Conservation (phyloP, 2,329 filamentous ascomycete species). For the Pyrenophora teres region DNA sequence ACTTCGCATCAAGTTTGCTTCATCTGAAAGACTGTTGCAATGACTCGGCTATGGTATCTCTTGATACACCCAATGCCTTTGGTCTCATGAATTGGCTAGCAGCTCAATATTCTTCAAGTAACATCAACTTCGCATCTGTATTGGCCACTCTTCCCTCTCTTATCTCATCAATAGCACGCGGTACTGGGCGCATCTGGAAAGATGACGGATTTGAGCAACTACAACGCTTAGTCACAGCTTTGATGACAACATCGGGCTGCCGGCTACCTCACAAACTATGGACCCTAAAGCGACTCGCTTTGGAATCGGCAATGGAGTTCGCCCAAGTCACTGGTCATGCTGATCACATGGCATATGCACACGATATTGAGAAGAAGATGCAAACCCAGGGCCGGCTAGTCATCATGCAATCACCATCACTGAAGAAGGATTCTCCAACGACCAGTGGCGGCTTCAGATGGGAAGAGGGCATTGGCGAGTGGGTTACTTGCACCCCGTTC, state of each 20-base stretch:
- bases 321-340: constrained; percentile 36
- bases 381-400: constrained; percentile 32
- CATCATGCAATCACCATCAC: constrained; percentile 31
- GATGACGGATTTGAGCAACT: constrained; percentile 44
- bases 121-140: constrained; percentile 27
- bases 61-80: constrained; percentile 18
- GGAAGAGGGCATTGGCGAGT: constrained; percentile 54
- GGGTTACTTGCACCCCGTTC: constrained; percentile 51
- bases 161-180: constrained; percentile 40
- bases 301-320: constrained; percentile 46
- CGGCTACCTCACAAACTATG: constrained; percentile 39
- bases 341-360: constrained; percentile 36
- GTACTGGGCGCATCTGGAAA: constrained; percentile 42
- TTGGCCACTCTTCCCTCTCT: constrained; percentile 36
- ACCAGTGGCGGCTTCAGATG: constrained; percentile 45
- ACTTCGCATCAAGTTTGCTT: constrained; percentile 32
- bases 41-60: constrained; percentile 2
- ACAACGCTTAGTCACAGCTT: constrained; percentile 33
- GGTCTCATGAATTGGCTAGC: constrained; percentile 27
- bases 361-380: constrained; percentile 41
- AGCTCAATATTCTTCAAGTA: constrained; percentile 27
- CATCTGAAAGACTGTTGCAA: constrained; percentile 24
- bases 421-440: constrained; percentile 34
- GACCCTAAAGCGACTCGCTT: constrained; percentile 44
- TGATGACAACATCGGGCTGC: constrained; percentile 30